phyloP scores from a whole-genome alignment of 441 rosid species.

The Populus trichocarpa region DNA sequence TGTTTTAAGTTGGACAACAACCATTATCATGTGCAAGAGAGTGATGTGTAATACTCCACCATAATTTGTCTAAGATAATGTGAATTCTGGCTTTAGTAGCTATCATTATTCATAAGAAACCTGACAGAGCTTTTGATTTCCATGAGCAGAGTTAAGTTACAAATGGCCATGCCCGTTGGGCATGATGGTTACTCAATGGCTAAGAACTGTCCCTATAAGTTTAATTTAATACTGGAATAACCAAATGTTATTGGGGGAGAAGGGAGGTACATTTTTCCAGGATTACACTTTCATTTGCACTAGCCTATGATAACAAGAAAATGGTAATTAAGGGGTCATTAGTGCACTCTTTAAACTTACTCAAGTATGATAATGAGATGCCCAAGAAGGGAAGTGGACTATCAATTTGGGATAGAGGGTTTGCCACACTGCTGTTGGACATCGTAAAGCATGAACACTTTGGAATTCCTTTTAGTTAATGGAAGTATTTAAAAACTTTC shows the following conservation, averaged over 20 bases:
- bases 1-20: slow-evolving; percentile 8
- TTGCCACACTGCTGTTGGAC: not conserved
- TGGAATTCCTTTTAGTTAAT: not conserved
- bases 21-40: too few species aligned
- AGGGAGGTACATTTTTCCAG: not conserved
- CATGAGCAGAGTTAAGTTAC: not conserved
- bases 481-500: not conserved
- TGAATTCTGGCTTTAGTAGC: too few species aligned
- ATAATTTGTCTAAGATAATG: too few species aligned
- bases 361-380: not conserved
- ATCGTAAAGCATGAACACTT: not conserved
- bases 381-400: not conserved
- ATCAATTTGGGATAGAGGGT: not conserved
- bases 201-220: not conserved
- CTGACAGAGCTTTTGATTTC: not conserved
- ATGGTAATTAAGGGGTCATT: not conserved
- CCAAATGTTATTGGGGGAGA: too few species aligned
- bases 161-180: not conserved
- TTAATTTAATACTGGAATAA: not conserved
- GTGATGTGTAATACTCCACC: too few species aligned
- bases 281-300: not conserved
- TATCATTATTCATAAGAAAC: too few species aligned
- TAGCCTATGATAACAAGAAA: not conserved
- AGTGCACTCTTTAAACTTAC: not conserved
- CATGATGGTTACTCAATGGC: not conserved